Percentiles rank a stretch among this genome's conserved stretches.
Conservation (phyloP, 2,329 filamentous ascomycete genomes). For the Hypoxylon rubiginosum region DNA sequence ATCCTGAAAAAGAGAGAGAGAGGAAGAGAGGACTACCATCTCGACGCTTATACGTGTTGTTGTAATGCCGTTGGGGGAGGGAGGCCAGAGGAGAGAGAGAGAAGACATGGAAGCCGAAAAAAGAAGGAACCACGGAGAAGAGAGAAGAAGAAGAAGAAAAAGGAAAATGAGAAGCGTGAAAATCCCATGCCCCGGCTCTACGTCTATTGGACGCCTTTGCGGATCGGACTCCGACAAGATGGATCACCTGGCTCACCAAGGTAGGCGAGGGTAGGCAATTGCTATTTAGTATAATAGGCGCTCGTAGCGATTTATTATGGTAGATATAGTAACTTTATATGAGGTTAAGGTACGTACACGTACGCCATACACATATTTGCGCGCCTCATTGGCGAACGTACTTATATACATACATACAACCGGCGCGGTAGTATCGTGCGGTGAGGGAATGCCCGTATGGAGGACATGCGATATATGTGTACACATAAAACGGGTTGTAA, state of each 20-base stretch:
- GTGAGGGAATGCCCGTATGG: constrained; percentile 22
- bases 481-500: constrained; percentile 28
- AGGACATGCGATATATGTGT: constrained; percentile 15
- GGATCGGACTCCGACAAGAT: constrained; percentile 29
- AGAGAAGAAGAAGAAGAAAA: constrained; percentile 9
- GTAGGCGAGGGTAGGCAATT: constrained; percentile 5
- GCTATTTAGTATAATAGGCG: constrained; percentile 34
- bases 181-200: background rate
- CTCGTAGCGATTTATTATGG: constrained; percentile 34
- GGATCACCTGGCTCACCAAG: constrained; percentile 23
- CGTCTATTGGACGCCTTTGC: constrained; percentile 29
- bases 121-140: constrained; percentile 5
- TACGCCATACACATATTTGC: constrained; percentile 1
- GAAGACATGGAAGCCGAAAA: constrained; percentile 25
- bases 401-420: constrained; percentile 6
- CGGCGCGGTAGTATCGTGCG: constrained; percentile 29
- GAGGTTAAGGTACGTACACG: constrained; percentile 23
- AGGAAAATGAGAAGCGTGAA: constrained; percentile 10
- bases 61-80: constrained; percentile 20
- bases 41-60: constrained; percentile 17
- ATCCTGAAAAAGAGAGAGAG: constrained; percentile 29
- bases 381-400: too few species aligned
- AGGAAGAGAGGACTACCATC: constrained; percentile 21
- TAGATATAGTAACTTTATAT: constrained; percentile 25
- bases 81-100: constrained; percentile 8